phyloP scores from a whole-genome alignment of 148 eudicot genomes.

The Nepenthes gracilis region DNA sequence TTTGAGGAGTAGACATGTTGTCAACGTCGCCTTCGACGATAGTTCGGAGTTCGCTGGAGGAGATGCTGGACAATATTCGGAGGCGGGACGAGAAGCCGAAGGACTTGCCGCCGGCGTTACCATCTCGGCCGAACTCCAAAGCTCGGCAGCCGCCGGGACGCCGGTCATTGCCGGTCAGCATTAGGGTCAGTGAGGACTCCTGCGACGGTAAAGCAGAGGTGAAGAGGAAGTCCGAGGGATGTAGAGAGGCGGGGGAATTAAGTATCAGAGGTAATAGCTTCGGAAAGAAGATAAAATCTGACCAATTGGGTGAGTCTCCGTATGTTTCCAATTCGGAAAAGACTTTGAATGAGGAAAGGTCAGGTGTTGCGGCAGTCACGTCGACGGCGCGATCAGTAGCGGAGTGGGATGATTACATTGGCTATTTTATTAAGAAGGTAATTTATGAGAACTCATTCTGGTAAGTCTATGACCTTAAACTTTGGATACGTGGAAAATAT shows the following conservation, averaged over 20 bases:
- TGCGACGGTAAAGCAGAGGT: conserved; percentile 6
- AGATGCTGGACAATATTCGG: conserved; percentile 74
- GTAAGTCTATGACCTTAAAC: no score
- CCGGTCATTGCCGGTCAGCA: conserved; percentile 39
- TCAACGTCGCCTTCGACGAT: conserved; percentile 35
- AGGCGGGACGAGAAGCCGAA: conserved; percentile 39
- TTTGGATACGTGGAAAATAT: not conserved
- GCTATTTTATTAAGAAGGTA: conserved; percentile 77
- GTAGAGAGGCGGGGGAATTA: not conserved
- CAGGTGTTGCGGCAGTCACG: conserved; percentile 12
- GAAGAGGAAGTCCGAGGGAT: conserved; percentile 5
- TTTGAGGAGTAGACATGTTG: conserved; percentile 21
- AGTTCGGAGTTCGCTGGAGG: conserved; percentile 66
- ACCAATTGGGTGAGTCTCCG: conserved; percentile 40
- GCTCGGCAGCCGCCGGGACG: conserved; percentile 53
- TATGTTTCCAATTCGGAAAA: conserved; percentile 17
- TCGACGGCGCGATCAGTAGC: conserved; percentile 26
- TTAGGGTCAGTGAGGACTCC: conserved; percentile 16
- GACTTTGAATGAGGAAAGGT: conserved; percentile 15
- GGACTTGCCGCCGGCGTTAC: conserved; percentile 81
- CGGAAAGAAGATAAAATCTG: conserved; percentile 42
- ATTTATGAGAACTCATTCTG: not conserved
- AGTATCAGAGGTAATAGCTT: conserved; percentile 31
- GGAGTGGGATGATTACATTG: conserved; percentile 62
- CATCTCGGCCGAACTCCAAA: conserved; percentile 56